Evolutionary conservation across 2,329 filamentous ascomycete genomes (phyloP).

Genomic region (Aureobasidium sp.): DNA sequence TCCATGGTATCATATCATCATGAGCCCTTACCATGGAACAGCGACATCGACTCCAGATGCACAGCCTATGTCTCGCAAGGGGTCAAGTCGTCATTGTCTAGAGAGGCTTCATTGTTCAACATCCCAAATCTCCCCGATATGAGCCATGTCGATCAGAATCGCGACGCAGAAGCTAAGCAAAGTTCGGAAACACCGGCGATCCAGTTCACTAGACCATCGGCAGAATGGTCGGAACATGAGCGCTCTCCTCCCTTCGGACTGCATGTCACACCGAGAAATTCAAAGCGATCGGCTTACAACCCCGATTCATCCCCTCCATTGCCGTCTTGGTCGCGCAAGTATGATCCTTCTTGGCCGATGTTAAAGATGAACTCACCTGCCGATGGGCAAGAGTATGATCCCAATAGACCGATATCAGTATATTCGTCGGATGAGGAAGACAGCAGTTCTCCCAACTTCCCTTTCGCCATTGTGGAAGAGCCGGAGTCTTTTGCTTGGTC

Average conservation of each 20-base stretch:
- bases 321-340: slow-evolving; percentile 18
- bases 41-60: background rate
- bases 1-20: slow-evolving; percentile 22
- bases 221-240: slow-evolving; percentile 14
- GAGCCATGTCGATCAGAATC: slow-evolving; percentile 18
- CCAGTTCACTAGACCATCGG: slow-evolving; percentile 16
- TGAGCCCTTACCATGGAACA: background rate
- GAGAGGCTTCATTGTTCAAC: slow-evolving; percentile 25
- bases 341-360: slow-evolving; percentile 26
- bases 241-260: slow-evolving; percentile 9
- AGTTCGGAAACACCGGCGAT: slow-evolving; percentile 12
- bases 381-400: slow-evolving; percentile 25
- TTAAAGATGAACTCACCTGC: slow-evolving; percentile 9
- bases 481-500: background rate
- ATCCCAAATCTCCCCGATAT: slow-evolving; percentile 33
- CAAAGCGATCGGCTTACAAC: background rate
- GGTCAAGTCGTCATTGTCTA: background rate
- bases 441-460: slow-evolving; percentile 16
- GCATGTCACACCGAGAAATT: slow-evolving; percentile 6
- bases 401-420: slow-evolving; percentile 16
- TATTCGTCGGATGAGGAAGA: slow-evolving; percentile 14
- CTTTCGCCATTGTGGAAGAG: slow-evolving; percentile 8
- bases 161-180: background rate
- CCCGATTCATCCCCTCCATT: background rate
- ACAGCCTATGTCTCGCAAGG: background rate